These are phyloP conservation scores for Fusarium heterosporum DNA, from an alignment of 2,329 filamentous ascomycete species.

Conservation along the genomic window DNA sequence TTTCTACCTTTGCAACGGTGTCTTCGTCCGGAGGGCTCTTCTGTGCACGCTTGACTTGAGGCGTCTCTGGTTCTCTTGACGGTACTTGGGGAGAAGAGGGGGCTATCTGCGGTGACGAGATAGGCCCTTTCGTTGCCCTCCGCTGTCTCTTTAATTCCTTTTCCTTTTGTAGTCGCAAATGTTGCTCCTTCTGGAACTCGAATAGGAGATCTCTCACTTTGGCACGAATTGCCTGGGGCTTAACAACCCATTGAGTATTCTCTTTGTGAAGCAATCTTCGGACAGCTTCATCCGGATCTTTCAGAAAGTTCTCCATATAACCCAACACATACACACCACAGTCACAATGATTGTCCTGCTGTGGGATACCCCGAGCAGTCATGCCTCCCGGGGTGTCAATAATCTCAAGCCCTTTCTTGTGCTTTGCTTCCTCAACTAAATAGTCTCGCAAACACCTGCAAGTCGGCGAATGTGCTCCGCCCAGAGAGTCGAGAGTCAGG, in stretches of 20 bases:
- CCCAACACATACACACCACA: conserved; percentile 89
- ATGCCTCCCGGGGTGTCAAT: conserved; percentile 59
- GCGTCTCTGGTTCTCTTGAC: conserved; percentile 21
- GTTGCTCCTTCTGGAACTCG: conserved; percentile 69
- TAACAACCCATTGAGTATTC: conserved; percentile 63
- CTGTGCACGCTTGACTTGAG: conserved; percentile 9
- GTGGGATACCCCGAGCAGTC: conserved; percentile 80
- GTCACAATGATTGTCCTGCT: conserved; percentile 86
- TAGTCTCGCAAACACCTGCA: conserved; percentile 80
- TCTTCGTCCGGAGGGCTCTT: conserved; percentile 20
- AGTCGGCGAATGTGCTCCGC: conserved; percentile 70
- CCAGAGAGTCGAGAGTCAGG: conserved; percentile 89
- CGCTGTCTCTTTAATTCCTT: conserved; percentile 51
- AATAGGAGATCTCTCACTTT: conserved; percentile 76
- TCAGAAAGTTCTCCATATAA: conserved; percentile 85
- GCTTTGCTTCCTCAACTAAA: conserved; percentile 76
- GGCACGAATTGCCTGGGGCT: conserved; percentile 69
- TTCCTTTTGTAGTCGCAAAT: conserved; percentile 54
- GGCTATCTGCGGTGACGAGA: conserved; percentile 30
- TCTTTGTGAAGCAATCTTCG: conserved; percentile 73
- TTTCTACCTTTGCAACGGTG: background rate
- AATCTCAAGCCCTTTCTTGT: conserved; percentile 64
- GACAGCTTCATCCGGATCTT: conserved; percentile 77
- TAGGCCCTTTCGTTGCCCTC: conserved; percentile 46
- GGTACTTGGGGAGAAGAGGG: conserved; percentile 34